Evolutionary conservation across 768 basidiomycete genomes (phyloP).

Genomic region (Lactifluus volemus): DNA sequence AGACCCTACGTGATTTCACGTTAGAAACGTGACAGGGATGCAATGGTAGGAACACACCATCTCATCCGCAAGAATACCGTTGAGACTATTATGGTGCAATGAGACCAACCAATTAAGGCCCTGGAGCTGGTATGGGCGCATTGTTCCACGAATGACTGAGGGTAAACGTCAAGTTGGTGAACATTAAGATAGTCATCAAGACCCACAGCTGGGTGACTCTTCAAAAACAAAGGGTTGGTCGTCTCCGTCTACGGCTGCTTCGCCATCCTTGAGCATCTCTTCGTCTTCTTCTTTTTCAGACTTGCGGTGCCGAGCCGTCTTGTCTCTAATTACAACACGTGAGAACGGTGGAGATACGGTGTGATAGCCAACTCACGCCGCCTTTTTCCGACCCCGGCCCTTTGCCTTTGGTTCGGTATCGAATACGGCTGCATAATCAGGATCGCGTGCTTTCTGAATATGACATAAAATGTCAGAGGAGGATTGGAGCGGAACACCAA

Average conservation of each 20-base stretch:
- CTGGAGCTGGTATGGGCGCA: constrained; percentile 93
- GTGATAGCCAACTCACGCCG: constrained; percentile 36
- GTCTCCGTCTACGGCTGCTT: constrained; percentile 67
- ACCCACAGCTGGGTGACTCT: constrained; percentile 78
- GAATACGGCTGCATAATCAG: constrained; percentile 84
- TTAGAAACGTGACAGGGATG: constrained; percentile 1
- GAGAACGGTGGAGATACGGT: neutral
- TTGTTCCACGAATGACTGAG: constrained; percentile 76
- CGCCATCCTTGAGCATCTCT: constrained; percentile 83
- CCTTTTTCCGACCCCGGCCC: constrained; percentile 80
- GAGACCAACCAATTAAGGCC: constrained; percentile 98
- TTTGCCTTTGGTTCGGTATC: constrained; percentile 82
- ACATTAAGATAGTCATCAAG: neutral
- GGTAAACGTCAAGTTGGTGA: neutral
- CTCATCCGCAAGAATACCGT: constrained; percentile 96
- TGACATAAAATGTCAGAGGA: neutral
- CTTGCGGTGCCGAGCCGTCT: constrained; percentile 77
- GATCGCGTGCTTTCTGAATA: constrained; percentile 68
- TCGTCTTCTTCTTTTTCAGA: constrained; percentile 99
- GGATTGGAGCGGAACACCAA: too few relatives aligned
- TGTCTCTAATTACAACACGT: constrained; percentile 41
- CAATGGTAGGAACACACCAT: constrained; percentile 44
- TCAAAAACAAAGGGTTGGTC: constrained; percentile 95
- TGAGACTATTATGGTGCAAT: constrained; percentile 90
- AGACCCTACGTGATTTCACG: constrained; percentile 52